Base-by-base conservation (phyloP, 257 asterid species). In the Forsythia suspensa region DNA sequence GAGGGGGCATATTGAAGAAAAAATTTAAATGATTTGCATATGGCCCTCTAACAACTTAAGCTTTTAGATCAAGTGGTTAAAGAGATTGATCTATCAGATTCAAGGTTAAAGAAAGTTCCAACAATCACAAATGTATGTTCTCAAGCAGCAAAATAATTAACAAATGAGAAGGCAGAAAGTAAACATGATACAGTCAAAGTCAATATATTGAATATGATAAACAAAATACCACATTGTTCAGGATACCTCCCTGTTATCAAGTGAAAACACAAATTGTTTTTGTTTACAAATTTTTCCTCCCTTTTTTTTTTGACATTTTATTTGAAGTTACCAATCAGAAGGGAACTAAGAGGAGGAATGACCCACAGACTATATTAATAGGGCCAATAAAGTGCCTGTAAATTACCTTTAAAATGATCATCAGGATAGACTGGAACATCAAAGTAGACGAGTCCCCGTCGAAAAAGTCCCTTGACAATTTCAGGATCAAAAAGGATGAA, bases 391-490 rank as follows among this genome's bases (percentile, higher is more conserved):
- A 59, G 57, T 44, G 66, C 61, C 66, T 61, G 55, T 51, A 72
- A 76, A 34, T 67, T 89, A 96, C 99, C 99, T 89, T 96, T 94
- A 82, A 96, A 94, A 76, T 96, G 99, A 80, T 96, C 99, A 86
- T 92, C 99, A 9, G 97, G 87, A 86, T 92, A 96, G 71, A 96
- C 98, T 81, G 98, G 97, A 77, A 92, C 94, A 81, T 96, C 99
- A 88, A 92, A 92, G 88, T 94, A 96, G 69, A 96, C 89, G 75
- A 96, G 94, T 63, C 99, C 99, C 57, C 99, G 92, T 79, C 91
- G 90, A 82, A 55, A 88, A 65, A 96, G 94, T 39, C 93, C 97
- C 92, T 94, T 96, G 68, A 96, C 70, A 76, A 92, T 86, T 80
- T 90, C 97, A 83, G 97, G 97, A 82, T 91, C 97, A 78, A 96